Conservation (phyloP, 768 basidiomycete genomes). For the Galerina sulciceps region DNA sequence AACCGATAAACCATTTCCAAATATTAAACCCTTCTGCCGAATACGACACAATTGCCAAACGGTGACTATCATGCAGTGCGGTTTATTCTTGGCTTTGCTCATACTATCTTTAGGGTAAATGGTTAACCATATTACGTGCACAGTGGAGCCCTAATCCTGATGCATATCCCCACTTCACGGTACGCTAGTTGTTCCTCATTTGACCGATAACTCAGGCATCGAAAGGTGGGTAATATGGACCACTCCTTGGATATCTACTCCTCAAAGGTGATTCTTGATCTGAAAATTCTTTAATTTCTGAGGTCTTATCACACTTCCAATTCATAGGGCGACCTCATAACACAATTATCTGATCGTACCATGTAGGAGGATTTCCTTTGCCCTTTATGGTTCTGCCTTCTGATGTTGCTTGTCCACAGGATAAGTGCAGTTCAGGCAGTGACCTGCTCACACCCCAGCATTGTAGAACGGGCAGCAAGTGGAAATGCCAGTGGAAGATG, state of each 20-base stretch:
- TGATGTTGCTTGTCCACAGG: conserved; percentile 35
- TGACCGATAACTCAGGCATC: neutral
- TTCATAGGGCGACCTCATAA: conserved; percentile 68
- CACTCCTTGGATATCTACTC: conserved; percentile 78
- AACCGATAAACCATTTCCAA: conserved; percentile 53
- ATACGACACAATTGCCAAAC: conserved; percentile 83
- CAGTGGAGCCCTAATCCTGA: conserved; percentile 82
- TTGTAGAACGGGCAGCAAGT: conserved; percentile 74
- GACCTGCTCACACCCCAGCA: conserved; percentile 81
- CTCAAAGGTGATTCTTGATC: conserved; percentile 55
- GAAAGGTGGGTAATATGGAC: conserved; percentile 77
- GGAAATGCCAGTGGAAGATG: conserved; percentile 84
- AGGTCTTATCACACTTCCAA: neutral
- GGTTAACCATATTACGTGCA: conserved; percentile 78
- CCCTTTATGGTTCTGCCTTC: neutral
- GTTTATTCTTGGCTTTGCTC: neutral
- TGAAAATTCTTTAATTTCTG: neutral
- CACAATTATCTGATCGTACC: conserved; percentile 59
- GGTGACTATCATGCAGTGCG: conserved; percentile 40
- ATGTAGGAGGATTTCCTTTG: conserved; percentile 42
- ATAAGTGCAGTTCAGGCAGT: conserved; percentile 89
- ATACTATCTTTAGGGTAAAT: conserved; percentile 62
- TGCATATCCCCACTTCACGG: conserved; percentile 83
- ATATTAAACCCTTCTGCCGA: conserved; percentile 64
- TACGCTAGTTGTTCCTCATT: conserved; percentile 33